Conservation (phyloP, 2,329 filamentous ascomycete species). For the Hymenoscyphus fraxineus region DNA sequence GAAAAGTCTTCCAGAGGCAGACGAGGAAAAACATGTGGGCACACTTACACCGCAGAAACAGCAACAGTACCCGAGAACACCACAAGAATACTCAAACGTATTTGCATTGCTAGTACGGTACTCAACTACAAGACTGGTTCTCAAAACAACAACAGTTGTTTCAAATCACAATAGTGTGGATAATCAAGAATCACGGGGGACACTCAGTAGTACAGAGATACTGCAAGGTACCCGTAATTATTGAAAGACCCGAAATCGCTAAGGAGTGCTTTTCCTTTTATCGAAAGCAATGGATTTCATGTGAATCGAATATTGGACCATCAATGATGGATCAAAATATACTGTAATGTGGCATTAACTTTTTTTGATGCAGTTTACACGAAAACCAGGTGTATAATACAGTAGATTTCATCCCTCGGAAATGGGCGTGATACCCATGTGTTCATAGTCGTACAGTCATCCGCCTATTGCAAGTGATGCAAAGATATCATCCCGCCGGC, state of each 20-base stretch:
- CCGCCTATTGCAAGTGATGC: constrained; percentile 22
- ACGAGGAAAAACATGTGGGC: neutral
- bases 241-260: neutral
- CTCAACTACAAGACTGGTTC: neutral
- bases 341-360: constrained; percentile 12
- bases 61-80: neutral
- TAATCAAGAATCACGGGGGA: neutral
- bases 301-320: neutral
- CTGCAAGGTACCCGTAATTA: neutral
- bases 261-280: neutral
- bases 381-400: constrained; percentile 28
- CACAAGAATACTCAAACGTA: neutral
- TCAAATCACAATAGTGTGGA: neutral
- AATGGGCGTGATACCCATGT: constrained; percentile 27
- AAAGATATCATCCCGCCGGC: constrained; percentile 23
- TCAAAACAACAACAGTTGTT: neutral
- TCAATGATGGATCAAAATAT: neutral
- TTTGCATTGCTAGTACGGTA: neutral
- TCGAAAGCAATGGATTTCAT: neutral
- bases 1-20: neutral
- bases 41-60: neutral
- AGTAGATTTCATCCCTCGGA: constrained; percentile 21
- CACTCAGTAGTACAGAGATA: neutral
- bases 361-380: constrained; percentile 21
- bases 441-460: constrained; percentile 30